Evolutionary conservation across 371 early-diverging fungal genomes (phyloP).

Genomic region (Coemansia sp.): DNA sequence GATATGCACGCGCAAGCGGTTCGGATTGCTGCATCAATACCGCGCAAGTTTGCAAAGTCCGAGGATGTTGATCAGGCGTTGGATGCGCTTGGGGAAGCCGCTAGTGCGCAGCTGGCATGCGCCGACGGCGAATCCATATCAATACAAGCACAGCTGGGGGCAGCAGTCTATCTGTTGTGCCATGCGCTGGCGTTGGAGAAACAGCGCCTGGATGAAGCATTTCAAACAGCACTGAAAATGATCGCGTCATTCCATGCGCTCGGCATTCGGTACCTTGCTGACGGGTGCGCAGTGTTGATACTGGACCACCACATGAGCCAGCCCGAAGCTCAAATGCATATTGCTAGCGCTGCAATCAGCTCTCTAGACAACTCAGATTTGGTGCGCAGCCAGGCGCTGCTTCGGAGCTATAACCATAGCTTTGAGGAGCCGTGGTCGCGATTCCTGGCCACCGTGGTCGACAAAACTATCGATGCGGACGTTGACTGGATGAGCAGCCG

Average conservation of each 20-base stretch:
- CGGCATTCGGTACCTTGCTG: slow-evolving; percentile 10
- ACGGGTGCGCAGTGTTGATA: slow-evolving; percentile 34
- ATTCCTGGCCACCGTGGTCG: slow-evolving; percentile 18
- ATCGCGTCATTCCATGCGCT: background rate
- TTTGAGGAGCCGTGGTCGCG: slow-evolving; percentile 29
- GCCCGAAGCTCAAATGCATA: background rate
- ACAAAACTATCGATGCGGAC: slow-evolving; percentile 8
- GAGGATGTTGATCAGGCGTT: slow-evolving; percentile 41
- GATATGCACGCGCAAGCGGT: background rate
- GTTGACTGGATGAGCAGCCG: slow-evolving; percentile 17
- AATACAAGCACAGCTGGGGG: background rate
- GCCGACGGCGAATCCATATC: background rate
- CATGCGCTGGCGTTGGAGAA: slow-evolving; percentile 23
- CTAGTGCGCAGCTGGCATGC: slow-evolving; percentile 19
- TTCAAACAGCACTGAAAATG: background rate
- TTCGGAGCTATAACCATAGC: background rate
- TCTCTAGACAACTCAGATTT: slow-evolving; percentile 19
- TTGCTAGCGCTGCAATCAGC: slow-evolving; percentile 13
- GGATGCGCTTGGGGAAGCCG: slow-evolving; percentile 30
- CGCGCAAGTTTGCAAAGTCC: slow-evolving; percentile 31
- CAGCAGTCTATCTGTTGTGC: slow-evolving; percentile 9
- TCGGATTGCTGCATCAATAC: slow-evolving; percentile 6
- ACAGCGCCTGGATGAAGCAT: slow-evolving; percentile 6
- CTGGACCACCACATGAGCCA: slow-evolving; percentile 20
- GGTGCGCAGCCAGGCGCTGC: slow-evolving; percentile 18